Evolutionary conservation across 768 basidiomycete genomes (phyloP).

Genomic region (Brasilioporus rufonigricans): DNA sequence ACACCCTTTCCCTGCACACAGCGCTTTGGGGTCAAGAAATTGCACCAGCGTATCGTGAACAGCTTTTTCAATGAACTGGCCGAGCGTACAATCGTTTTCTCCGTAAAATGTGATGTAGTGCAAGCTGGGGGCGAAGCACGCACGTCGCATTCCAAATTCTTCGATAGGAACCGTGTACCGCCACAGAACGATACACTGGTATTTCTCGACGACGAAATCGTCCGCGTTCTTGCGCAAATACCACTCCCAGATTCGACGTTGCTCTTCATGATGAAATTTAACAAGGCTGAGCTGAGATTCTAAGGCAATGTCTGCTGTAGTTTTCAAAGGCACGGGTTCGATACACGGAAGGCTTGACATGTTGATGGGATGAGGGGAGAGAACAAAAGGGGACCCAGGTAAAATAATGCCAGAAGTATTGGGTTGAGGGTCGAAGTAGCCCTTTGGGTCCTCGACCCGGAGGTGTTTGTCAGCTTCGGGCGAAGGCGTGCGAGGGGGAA

Average conservation of each 20-base stretch:
- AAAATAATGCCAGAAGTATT: conserved; percentile 28
- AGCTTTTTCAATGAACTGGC: conserved; percentile 86
- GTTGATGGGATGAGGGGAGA: conserved; percentile 30
- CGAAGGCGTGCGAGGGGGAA: conserved; percentile 42
- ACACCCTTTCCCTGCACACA: conserved; percentile 84
- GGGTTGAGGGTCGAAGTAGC: conserved; percentile 45
- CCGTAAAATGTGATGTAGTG: conserved; percentile 86
- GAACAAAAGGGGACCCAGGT: conserved; percentile 30
- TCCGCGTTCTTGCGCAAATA: conserved; percentile 83
- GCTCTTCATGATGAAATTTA: conserved; percentile 82
- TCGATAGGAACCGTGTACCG: conserved; percentile 77
- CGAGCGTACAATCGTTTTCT: conserved; percentile 88
- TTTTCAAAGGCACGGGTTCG: conserved; percentile 50
- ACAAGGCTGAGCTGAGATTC: conserved; percentile 71
- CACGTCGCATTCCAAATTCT: conserved; percentile 62
- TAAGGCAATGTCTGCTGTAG: conserved; percentile 63
- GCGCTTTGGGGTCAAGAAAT: conserved; percentile 68
- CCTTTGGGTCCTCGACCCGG: conserved; percentile 32
- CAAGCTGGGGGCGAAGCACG: conserved; percentile 75
- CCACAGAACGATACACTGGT: conserved; percentile 82
- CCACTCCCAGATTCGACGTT: conserved; percentile 93
- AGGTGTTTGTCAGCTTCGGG: conserved; percentile 27
- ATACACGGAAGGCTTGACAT: conserved; percentile 33
- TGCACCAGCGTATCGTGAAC: conserved; percentile 66
- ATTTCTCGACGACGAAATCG: conserved; percentile 88